Percentiles rank a stretch among this genome's conserved stretches.
Evolutionary conservation across 169 alveolate genomes (phyloP).

Genomic region (Plasmodium gonderi): DNA sequence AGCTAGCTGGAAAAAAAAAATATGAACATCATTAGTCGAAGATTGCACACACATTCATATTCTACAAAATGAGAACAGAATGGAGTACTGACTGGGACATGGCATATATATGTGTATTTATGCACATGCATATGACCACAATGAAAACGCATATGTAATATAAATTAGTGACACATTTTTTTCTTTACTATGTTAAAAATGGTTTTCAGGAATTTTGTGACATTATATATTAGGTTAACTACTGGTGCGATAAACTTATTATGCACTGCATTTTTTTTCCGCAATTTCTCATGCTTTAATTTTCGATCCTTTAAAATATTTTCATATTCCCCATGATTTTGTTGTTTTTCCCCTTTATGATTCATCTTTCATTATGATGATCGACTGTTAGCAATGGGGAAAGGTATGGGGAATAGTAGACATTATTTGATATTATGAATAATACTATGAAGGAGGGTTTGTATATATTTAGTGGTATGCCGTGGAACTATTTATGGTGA

Average conservation of each 20-base stretch:
- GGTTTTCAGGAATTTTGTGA: conserved; percentile 31
- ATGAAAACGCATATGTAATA: neutral
- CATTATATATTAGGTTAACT: conserved; percentile 24
- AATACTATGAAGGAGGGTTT: neutral
- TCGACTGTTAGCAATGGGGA: conserved; percentile 2
- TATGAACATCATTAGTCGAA: neutral
- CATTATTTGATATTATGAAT: neutral
- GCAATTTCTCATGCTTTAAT: conserved; percentile 38
- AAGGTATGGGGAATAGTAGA: neutral
- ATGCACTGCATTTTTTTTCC: conserved; percentile 12
- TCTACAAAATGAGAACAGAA: neutral
- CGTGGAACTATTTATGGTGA: too few relatives aligned
- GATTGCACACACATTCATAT: neutral
- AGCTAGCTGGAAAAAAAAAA: conserved; percentile 42
- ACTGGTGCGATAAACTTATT: conserved; percentile 32
- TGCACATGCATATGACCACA: neutral
- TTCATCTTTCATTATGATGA: conserved; percentile 52
- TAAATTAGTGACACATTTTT: neutral
- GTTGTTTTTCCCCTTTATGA: conserved; percentile 6
- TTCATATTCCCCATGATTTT: conserved; percentile 42
- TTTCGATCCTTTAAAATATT: conserved; percentile 56
- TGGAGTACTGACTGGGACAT: neutral
- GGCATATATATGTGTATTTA: neutral
- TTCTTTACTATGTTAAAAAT: conserved; percentile 38
- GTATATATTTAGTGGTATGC: neutral